A percentile compares a stretch with the other conserved stretches of the same genome.
phyloP scores from a whole-genome alignment of 768 basidiomycete genomes.

The Mycena vulgaris region DNA sequence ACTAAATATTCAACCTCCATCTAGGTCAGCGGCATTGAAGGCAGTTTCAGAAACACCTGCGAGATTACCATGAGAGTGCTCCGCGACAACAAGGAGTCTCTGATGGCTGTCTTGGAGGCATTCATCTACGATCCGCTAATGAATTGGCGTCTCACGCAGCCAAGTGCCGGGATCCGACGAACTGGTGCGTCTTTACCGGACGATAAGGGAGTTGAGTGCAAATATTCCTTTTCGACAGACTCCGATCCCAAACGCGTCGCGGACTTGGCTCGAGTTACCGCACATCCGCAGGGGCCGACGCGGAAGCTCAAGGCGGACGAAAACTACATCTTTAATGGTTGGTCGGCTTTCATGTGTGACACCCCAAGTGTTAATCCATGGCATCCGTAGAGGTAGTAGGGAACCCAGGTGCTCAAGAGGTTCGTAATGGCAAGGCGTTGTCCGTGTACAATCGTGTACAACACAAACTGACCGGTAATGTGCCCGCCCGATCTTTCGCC shows the following conservation, averaged over 20 bases:
- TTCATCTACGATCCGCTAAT: conserved; percentile 99
- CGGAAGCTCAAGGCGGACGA: conserved; percentile 93
- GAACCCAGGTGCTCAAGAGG: conserved; percentile 81
- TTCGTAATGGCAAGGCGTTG: conserved; percentile 91
- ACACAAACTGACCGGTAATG: conserved; percentile 90
- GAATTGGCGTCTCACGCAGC: conserved; percentile 95
- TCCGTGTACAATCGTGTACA: conserved; percentile 96
- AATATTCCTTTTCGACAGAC: conserved; percentile 41
- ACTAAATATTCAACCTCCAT: conserved; percentile 27
- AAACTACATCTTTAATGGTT: conserved; percentile 94
- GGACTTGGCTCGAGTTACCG: conserved; percentile 77
- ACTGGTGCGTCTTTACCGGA: conserved; percentile 60
- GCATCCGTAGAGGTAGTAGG: conserved; percentile 55
- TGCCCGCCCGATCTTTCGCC: conserved; percentile 4
- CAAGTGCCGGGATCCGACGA: conserved; percentile 81
- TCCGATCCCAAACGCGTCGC: conserved; percentile 69
- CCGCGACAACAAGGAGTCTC: conserved; percentile 97
- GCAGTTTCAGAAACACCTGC: conserved; percentile 95
- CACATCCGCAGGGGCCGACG: conserved; percentile 83
- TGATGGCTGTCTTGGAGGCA: conserved; percentile 98
- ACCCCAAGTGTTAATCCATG: neutral
- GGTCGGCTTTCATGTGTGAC: conserved; percentile 35
- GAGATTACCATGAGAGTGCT: conserved; percentile 98
- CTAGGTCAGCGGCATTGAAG: conserved; percentile 97
- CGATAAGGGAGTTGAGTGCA: neutral